Conservation (phyloP, 495 filamentous ascomycete species). For the Neurospora sp. region DNA sequence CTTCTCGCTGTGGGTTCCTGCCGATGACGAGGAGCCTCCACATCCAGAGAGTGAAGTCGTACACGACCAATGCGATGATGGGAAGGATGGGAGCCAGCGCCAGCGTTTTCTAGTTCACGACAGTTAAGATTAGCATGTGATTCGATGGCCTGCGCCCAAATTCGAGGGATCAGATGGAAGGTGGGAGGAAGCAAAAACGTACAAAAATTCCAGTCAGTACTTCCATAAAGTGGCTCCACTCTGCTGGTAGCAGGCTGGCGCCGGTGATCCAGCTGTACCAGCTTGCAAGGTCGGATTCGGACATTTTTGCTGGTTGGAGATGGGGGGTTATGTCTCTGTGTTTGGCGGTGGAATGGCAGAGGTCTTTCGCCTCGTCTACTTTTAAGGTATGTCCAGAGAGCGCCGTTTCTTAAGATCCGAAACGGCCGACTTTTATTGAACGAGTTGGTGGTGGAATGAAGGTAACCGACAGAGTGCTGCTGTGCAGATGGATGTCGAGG, state of each 20-base stretch:
- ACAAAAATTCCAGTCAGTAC: conserved; percentile 20
- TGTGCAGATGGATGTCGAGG: background rate
- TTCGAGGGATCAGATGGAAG: background rate
- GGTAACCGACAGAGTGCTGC: background rate
- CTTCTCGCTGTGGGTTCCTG: conserved; percentile 1
- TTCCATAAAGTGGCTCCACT: conserved; percentile 10
- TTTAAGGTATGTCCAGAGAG: background rate
- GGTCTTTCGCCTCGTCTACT: background rate
- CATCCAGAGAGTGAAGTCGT: conserved; percentile 36
- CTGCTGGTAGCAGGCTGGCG: conserved; percentile 13
- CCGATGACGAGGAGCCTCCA: conserved; percentile 24
- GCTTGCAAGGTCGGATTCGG: background rate
- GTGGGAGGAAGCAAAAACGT: background rate
- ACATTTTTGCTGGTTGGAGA: background rate
- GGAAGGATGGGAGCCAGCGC: conserved; percentile 18
- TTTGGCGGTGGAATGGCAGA: background rate
- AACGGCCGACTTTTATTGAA: background rate
- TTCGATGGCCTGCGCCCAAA: background rate
- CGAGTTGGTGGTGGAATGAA: background rate
- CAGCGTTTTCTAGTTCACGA: conserved; percentile 12
- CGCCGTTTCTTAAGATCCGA: background rate
- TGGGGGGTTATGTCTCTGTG: background rate
- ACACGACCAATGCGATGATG: conserved; percentile 25
- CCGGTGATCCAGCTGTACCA: conserved; percentile 14
- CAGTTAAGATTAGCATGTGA: background rate